A percentile compares a stretch with the other conserved stretches of the same genome.
Conservation (phyloP, 2,329 filamentous ascomycete genomes). For the Calonectria pseudoreteaudii region DNA sequence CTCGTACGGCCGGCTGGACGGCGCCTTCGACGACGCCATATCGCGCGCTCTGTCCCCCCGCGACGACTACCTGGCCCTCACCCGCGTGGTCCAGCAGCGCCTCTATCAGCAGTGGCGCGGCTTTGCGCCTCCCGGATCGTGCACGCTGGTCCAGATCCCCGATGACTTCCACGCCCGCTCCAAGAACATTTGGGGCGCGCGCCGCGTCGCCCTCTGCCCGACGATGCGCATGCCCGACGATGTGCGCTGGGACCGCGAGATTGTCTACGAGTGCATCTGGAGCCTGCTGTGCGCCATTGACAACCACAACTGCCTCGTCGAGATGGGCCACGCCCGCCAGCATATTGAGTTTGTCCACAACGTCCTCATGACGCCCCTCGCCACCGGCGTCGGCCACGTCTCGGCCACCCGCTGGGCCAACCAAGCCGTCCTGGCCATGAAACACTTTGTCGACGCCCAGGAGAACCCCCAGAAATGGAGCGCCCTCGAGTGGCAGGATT, state of each 20-base stretch:
- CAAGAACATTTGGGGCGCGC: conserved; percentile 54
- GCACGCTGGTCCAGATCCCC: conserved; percentile 59
- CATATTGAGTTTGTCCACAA: conserved; percentile 48
- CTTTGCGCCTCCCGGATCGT: conserved; percentile 62
- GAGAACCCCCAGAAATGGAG: conserved; percentile 49
- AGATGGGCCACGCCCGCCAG: conserved; percentile 1
- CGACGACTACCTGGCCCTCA: conserved; percentile 60
- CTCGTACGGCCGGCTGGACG: conserved; percentile 65
- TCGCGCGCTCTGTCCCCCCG: conserved; percentile 10
- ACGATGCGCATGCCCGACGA: conserved; percentile 61
- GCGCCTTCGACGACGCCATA: conserved; percentile 62
- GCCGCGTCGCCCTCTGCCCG: conserved; percentile 61
- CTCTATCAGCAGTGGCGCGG: conserved; percentile 60
- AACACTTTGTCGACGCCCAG: conserved; percentile 61
- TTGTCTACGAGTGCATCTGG: conserved; percentile 68
- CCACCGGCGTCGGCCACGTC: conserved; percentile 59
- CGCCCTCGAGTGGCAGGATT: conserved; percentile 49
- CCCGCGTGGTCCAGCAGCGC: conserved; percentile 59
- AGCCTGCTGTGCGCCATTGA: conserved; percentile 61
- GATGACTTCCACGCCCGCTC: conserved; percentile 44
- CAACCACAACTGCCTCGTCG: conserved; percentile 54
- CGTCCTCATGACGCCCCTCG: conserved; percentile 63
- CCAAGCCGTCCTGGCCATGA: conserved; percentile 62
- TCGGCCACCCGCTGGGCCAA: conserved; percentile 59
- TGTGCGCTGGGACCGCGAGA: conserved; percentile 61